phyloP scores from a whole-genome alignment of 495 filamentous ascomycete genomes.

The Hyaloscypha finlandica region DNA sequence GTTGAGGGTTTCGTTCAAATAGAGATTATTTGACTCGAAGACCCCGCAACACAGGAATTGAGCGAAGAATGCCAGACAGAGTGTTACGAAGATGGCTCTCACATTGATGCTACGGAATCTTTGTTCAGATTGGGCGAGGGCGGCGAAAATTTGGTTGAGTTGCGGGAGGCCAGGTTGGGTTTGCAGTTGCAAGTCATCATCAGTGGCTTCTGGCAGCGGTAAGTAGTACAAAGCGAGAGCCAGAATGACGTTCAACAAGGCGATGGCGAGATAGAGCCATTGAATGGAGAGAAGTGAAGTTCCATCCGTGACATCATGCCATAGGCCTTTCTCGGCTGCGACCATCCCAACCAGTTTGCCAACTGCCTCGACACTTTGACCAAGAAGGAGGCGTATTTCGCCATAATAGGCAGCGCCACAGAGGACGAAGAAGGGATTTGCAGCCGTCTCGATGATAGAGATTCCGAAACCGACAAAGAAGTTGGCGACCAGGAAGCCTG shows the following conservation, averaged over 20 bases:
- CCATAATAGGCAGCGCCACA: constrained; percentile 49
- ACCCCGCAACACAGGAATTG: constrained; percentile 72
- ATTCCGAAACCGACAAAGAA: constrained; percentile 68
- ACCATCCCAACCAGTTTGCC: constrained; percentile 65
- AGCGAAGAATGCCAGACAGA: constrained; percentile 62
- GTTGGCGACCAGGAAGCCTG: constrained; percentile 60
- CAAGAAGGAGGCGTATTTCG: constrained; percentile 60
- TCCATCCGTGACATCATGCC: constrained; percentile 41
- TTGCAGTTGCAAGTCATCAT: constrained; percentile 47
- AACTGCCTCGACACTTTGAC: constrained; percentile 67
- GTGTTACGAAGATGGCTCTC: constrained; percentile 19
- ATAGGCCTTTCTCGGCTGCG: constrained; percentile 68
- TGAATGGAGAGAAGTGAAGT: constrained; percentile 61
- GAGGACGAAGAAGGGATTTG: constrained; percentile 65
- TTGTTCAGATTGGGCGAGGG: neutral
- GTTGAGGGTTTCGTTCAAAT: constrained; percentile 50
- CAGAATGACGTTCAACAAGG: constrained; percentile 65
- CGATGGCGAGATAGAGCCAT: constrained; percentile 74
- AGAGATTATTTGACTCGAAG: constrained; percentile 65
- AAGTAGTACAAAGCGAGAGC: constrained; percentile 56
- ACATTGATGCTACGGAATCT: neutral
- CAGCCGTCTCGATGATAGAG: constrained; percentile 61
- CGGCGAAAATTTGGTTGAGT: constrained; percentile 31
- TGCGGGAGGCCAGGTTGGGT: constrained; percentile 38
- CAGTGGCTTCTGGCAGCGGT: constrained; percentile 51